Evolutionary conservation across 768 basidiomycete species (phyloP).

Genomic region (Xanthoconium stramineum): DNA sequence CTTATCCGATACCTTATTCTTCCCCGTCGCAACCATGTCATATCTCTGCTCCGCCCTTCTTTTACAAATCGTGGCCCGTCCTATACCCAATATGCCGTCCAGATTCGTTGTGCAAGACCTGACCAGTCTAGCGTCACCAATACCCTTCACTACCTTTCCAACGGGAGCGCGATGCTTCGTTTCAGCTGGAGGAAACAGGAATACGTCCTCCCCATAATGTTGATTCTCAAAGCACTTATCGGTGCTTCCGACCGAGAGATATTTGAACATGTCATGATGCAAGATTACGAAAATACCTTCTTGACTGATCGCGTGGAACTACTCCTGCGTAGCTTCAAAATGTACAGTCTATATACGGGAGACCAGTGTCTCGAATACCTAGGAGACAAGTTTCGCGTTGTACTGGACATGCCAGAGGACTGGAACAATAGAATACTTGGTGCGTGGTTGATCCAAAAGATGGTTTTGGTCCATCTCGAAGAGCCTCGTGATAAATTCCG

Average conservation of each 20-base stretch:
- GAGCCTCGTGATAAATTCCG: slow-evolving; percentile 90
- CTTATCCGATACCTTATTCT: slow-evolving; percentile 97
- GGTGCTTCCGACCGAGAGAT: slow-evolving; percentile 93
- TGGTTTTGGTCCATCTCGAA: slow-evolving; percentile 87
- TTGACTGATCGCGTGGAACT: slow-evolving; percentile 96
- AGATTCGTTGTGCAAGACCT: slow-evolving; percentile 90
- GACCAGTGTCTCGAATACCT: slow-evolving; percentile 92
- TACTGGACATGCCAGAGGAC: slow-evolving; percentile 88
- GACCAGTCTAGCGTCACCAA: slow-evolving; percentile 95
- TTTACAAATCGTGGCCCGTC: slow-evolving; percentile 92
- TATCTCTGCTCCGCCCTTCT: slow-evolving; percentile 86
- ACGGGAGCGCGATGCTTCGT: slow-evolving; percentile 93
- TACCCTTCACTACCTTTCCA: slow-evolving; percentile 95
- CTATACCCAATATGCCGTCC: slow-evolving; percentile 91
- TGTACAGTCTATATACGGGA: slow-evolving; percentile 82
- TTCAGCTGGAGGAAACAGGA: slow-evolving; percentile 98
- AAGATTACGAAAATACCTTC: slow-evolving; percentile 96
- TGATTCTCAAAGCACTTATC: slow-evolving; percentile 90
- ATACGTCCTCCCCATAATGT: slow-evolving; percentile 96
- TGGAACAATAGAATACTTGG: slow-evolving; percentile 85
- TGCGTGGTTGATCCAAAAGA: slow-evolving; percentile 74
- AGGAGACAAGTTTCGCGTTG: slow-evolving; percentile 94
- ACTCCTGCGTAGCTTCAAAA: slow-evolving; percentile 91
- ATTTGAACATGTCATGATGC: slow-evolving; percentile 94
- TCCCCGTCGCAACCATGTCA: slow-evolving; percentile 93